Evolutionary conservation across 495 filamentous ascomycete genomes (phyloP).

Genomic region (Collariella sp.): DNA sequence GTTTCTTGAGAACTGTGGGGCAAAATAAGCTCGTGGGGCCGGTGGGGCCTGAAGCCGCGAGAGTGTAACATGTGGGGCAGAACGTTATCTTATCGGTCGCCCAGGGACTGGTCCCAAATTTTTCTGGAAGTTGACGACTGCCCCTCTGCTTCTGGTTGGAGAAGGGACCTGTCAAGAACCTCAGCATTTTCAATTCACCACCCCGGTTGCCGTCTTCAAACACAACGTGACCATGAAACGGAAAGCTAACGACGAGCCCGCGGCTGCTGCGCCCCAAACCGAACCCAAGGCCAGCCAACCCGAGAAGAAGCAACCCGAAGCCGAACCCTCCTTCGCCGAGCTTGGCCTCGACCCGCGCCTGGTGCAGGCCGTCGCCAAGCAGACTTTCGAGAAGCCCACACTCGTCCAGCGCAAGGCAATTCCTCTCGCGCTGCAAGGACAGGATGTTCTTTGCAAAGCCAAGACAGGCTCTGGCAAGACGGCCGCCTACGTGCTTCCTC

Average conservation of each 20-base stretch:
- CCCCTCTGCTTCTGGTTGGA: background rate
- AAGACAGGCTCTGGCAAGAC: slow-evolving; percentile 96
- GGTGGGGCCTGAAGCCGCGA: background rate
- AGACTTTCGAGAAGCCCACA: slow-evolving; percentile 77
- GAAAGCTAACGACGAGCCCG: slow-evolving; percentile 45
- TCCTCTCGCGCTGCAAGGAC: slow-evolving; percentile 80
- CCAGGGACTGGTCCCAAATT: background rate
- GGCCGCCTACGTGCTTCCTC: slow-evolving; percentile 88
- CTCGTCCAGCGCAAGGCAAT: slow-evolving; percentile 80
- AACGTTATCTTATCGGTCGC: background rate
- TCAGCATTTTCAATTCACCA: background rate
- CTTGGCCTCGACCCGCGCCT: slow-evolving; percentile 76
- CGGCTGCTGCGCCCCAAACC: slow-evolving; percentile 10
- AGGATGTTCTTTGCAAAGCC: slow-evolving; percentile 82
- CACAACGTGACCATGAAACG: slow-evolving; percentile 48
- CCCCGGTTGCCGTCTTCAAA: background rate
- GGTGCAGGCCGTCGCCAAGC: slow-evolving; percentile 74
- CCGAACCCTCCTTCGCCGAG: slow-evolving; percentile 39
- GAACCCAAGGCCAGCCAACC: background rate
- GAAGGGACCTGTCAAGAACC: background rate
- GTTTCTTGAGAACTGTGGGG: too few relatives aligned
- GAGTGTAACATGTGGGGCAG: background rate
- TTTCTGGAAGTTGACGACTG: background rate
- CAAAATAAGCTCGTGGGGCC: slow-evolving; percentile 10
- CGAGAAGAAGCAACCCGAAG: slow-evolving; percentile 10